Conservation (phyloP, 164 flowering plant species). For the Sedum album region DNA sequence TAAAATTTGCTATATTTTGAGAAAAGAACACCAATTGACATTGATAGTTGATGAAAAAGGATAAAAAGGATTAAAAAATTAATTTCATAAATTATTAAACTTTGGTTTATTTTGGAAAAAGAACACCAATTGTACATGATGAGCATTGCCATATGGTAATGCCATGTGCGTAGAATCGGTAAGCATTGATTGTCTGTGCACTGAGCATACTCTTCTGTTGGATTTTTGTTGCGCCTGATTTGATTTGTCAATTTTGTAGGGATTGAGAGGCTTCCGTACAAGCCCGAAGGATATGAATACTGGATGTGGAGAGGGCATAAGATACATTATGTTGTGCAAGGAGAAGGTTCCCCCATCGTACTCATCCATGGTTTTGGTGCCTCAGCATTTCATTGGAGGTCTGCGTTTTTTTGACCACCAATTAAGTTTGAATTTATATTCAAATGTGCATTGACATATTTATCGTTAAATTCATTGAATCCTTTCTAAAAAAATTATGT, state of each 20-base stretch:
- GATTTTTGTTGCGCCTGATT: not conserved
- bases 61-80: not conserved
- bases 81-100: no score
- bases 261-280: conserved; percentile 62
- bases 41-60: no score
- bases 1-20: no score
- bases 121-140: no score
- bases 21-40: no score
- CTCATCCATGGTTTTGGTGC: conserved; percentile 98
- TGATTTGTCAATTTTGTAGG: conserved; percentile 24
- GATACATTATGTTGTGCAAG: conserved; percentile 89
- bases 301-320: conserved; percentile 89
- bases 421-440: not conserved
- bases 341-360: conserved; percentile 75
- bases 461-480: no score
- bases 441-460: not conserved
- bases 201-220: no score
- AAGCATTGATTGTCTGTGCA: not conserved
- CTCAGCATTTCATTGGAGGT: conserved; percentile 99
- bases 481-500: no score
- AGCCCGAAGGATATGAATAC: conserved; percentile 78
- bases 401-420: conserved; percentile 3
- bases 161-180: not conserved
- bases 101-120: no score
- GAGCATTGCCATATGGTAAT: no score